Base-by-base conservation (phyloP, 208 protist species). In the Angomonas deanei region DNA sequence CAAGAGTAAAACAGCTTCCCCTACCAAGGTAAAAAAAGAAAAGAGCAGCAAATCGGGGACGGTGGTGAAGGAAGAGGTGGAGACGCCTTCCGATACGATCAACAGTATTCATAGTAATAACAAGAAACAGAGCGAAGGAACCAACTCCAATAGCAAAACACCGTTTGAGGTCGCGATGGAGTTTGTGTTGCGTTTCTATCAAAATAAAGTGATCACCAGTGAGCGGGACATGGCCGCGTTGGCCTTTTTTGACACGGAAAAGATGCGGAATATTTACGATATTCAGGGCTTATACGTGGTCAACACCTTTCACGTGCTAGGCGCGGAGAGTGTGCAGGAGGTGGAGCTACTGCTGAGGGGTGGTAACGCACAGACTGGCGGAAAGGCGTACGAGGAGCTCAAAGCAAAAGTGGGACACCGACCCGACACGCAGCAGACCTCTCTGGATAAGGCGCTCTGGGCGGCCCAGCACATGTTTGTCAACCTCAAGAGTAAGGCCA, bases 181-280 rank as follows among this genome's bases (percentile, higher is more conserved):
- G 34, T 76, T 70, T 54, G 71, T 91, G 24, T 60, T 76, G 19
- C 50, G 59, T 3, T 57, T 95, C 21, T 81, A 84, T 55, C 61
- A 78, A 31, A 82, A 88, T 23, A 95, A 90, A 62, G 59, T 87
- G 0, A 65, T 91, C n/a, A 66, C 52, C 8, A 69, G 67, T 30
- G 70, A 73, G 34, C 64, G 68, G 11, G 86, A 95, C 50, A n/a
- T 87, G 19, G 49, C 91, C 24, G 81, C 72, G 2, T 61, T 95
- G n/a, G 72, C 84, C 39, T 70, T 95, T 24, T 95, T 88, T 76
- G 85, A 89, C 62, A 91, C 86, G 30, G 69, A 52, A 1, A 21
- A 55, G 31, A 33, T 33, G 4, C 33, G 38, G 31, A 82, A 80
- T 61, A 32, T 66, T 0, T 78, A 70, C 30, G 73, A 70, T 15